Conservation (phyloP, 1,284 basidiomycete genomes). For the Cutaneotrichosporon spelunceum region DNA sequence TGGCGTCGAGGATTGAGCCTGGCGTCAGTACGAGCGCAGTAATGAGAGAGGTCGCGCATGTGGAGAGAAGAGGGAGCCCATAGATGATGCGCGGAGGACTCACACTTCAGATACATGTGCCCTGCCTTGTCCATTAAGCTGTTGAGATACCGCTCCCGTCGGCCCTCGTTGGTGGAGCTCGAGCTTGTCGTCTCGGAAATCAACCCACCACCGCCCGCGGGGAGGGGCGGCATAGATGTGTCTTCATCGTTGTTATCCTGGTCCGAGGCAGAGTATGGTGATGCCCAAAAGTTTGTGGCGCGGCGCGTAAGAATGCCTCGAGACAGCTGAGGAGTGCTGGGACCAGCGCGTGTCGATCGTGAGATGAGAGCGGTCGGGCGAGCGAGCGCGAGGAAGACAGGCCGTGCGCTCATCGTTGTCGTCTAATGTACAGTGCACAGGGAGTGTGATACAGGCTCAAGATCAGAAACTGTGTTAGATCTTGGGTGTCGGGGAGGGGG, state of each 20-base stretch:
- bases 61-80: not conserved
- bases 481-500: not conserved
- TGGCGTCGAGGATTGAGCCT: conserved; percentile 83
- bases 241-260: not conserved
- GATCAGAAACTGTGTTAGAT: not conserved
- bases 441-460: not conserved
- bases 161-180: not conserved
- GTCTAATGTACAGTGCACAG: not conserved
- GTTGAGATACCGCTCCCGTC: conserved; percentile 43
- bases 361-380: not conserved
- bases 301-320: conserved; percentile 13
- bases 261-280: conserved; percentile 6
- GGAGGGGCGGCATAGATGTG: conserved; percentile 17
- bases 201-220: conserved; percentile 5
- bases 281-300: conserved; percentile 29
- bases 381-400: conserved; percentile 1
- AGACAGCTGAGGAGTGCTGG: not conserved
- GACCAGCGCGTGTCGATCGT: not conserved
- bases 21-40: conserved; percentile 7
- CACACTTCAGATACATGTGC: conserved; percentile 48
- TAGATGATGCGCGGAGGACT: conserved; percentile 15
- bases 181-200: conserved; percentile 11
- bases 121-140: conserved; percentile 51
- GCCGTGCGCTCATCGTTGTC: not conserved
- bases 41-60: not conserved